Conservation (phyloP, 1,284 basidiomycete species). For the Agaricales sp. region DNA sequence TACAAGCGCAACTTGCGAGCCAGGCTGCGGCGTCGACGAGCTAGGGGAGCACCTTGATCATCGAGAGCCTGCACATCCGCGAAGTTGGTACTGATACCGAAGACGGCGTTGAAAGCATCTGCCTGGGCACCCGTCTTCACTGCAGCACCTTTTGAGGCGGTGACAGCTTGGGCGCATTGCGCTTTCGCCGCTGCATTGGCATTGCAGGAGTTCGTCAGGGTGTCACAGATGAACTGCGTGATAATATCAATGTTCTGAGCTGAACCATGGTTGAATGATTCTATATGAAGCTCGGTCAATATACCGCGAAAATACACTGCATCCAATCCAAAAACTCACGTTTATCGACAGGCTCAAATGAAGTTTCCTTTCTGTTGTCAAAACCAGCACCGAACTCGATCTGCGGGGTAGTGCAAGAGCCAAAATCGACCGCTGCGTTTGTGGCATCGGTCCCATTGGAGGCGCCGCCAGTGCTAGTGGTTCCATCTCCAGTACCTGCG, state of each 20-base stretch:
- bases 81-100: slow-evolving; percentile 25
- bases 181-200: slow-evolving; percentile 34
- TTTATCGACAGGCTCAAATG: slow-evolving; percentile 37
- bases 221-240: slow-evolving; percentile 40
- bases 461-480: slow-evolving; percentile 11
- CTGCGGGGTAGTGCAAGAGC: slow-evolving; percentile 42
- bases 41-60: slow-evolving; percentile 14
- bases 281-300: too few relatives aligned
- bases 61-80: slow-evolving; percentile 13
- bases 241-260: slow-evolving; percentile 47
- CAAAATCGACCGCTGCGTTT: slow-evolving; percentile 34
- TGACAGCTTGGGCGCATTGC: slow-evolving; percentile 28
- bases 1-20: too few relatives aligned
- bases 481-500: too few relatives aligned
- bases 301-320: slow-evolving; percentile 5
- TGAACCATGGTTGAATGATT: slow-evolving; percentile 38
- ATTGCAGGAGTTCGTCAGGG: slow-evolving; percentile 31
- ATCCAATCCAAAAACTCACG: slow-evolving; percentile 18
- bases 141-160: slow-evolving; percentile 26
- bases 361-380: slow-evolving; percentile 46
- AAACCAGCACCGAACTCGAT: slow-evolving; percentile 54
- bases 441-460: slow-evolving; percentile 4
- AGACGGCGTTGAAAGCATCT: slow-evolving; percentile 39
- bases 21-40: too few relatives aligned
- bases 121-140: slow-evolving; percentile 36